phyloP scores from a whole-genome alignment of 495 filamentous ascomycete genomes.

The Haplographium delicatum region DNA sequence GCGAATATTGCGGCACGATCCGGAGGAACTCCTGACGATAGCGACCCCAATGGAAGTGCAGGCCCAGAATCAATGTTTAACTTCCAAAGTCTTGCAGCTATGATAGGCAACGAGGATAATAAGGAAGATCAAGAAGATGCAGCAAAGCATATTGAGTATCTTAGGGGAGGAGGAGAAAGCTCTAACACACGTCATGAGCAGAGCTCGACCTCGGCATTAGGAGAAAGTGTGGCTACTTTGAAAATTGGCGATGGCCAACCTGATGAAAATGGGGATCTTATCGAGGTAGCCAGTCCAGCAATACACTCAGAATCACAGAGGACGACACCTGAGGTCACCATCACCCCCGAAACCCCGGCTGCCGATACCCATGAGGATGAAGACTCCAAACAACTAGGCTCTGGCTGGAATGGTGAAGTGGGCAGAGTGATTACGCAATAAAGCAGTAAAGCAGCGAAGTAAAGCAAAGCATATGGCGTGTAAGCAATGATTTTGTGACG shows the following conservation, averaged over 20 bases:
- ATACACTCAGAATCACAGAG: slow-evolving; percentile 11
- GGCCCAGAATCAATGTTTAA: slow-evolving; percentile 81
- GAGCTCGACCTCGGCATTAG: slow-evolving; percentile 2
- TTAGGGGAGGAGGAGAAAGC: slow-evolving; percentile 7
- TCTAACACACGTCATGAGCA: slow-evolving; percentile 1
- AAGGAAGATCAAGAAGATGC: slow-evolving; percentile 25
- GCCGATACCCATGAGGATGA: slow-evolving; percentile 2
- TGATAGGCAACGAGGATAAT: slow-evolving; percentile 70
- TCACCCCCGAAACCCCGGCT: slow-evolving; percentile 27
- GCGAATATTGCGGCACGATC: slow-evolving; percentile 32
- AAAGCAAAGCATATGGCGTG: no score
- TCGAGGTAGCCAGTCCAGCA: neutral
- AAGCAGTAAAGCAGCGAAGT: no score
- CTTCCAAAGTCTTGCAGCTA: slow-evolving; percentile 79
- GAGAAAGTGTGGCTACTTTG: slow-evolving; percentile 24
- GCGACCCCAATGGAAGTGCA: slow-evolving; percentile 32
- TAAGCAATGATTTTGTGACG: neutral
- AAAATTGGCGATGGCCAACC: no score
- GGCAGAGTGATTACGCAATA: slow-evolving; percentile 20
- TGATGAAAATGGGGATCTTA: slow-evolving; percentile 1
- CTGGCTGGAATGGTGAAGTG: slow-evolving; percentile 1
- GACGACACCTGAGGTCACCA: slow-evolving; percentile 19
- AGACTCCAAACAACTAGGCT: slow-evolving; percentile 23
- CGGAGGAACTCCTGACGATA: slow-evolving; percentile 37
- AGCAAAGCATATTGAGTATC: slow-evolving; percentile 39